A percentile compares a stretch with the other conserved stretches of the same genome.
phyloP scores from a whole-genome alignment of 352 stramenopile species.

The Saprolegnia diclina region DNA sequence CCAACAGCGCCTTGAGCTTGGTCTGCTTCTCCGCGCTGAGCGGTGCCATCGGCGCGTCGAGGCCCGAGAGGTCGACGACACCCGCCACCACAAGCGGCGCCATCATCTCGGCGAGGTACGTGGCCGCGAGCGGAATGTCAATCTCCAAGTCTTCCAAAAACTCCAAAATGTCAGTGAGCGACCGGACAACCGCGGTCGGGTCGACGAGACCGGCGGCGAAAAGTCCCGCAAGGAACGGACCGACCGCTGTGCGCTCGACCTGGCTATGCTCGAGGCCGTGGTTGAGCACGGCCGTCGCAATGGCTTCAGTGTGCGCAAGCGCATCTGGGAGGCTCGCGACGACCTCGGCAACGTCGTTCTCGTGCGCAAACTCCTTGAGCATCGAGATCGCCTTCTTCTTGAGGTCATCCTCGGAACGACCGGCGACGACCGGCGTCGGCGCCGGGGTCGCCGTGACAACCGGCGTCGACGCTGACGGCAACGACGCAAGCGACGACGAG shows the following conservation, averaged over 20 bases:
- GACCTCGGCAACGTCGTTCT: slow-evolving; percentile 80
- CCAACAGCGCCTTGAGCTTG: slow-evolving; percentile 5
- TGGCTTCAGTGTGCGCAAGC: slow-evolving; percentile 39
- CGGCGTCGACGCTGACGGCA: slow-evolving; percentile 35
- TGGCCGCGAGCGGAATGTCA: slow-evolving; percentile 64
- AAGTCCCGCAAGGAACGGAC: slow-evolving; percentile 48
- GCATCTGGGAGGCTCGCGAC: slow-evolving; percentile 51
- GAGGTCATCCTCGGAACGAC: slow-evolving; percentile 49
- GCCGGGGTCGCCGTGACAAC: slow-evolving; percentile 14
- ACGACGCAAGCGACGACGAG: background rate
- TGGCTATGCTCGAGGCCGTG: slow-evolving; percentile 64
- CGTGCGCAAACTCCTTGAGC: slow-evolving; percentile 79
- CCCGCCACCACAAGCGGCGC: slow-evolving; percentile 47
- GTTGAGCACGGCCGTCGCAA: slow-evolving; percentile 52
- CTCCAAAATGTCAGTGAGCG: slow-evolving; percentile 59
- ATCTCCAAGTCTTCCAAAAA: slow-evolving; percentile 77
- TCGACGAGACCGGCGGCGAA: slow-evolving; percentile 47
- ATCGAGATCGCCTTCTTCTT: slow-evolving; percentile 85
- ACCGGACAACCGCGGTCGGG: slow-evolving; percentile 33
- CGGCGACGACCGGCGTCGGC: slow-evolving; percentile 9
- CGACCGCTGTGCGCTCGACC: slow-evolving; percentile 52
- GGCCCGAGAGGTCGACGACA: slow-evolving; percentile 33
- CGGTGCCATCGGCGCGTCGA: background rate
- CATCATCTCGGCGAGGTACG: slow-evolving; percentile 69
- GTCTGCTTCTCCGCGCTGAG: slow-evolving; percentile 15